Percentiles rank a stretch among this genome's conserved stretches.
phyloP scores from a whole-genome alignment of 306 rosid genomes.

The Prunus dulcis region DNA sequence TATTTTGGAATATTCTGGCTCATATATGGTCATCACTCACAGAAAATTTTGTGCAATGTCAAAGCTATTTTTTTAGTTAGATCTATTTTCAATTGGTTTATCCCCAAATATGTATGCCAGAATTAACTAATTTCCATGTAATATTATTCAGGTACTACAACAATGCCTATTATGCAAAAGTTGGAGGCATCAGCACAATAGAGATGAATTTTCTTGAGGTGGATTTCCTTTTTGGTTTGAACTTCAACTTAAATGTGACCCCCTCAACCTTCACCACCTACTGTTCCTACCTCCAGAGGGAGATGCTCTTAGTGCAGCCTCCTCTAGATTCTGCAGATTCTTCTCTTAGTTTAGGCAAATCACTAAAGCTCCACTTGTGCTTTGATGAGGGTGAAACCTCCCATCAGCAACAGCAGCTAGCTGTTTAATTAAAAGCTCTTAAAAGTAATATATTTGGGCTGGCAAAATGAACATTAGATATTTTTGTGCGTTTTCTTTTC shows the following conservation, averaged over 20 bases:
- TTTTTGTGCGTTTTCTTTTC: slow-evolving; percentile 3
- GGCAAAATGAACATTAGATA: slow-evolving; percentile 20
- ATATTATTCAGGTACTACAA: slow-evolving; percentile 70
- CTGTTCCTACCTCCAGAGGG: slow-evolving; percentile 63
- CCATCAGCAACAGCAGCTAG: slow-evolving; percentile 65
- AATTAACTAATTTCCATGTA: background rate
- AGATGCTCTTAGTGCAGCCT: slow-evolving; percentile 66
- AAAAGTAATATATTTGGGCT: slow-evolving; percentile 13
- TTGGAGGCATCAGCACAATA: slow-evolving; percentile 86
- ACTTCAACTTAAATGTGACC: slow-evolving; percentile 78
- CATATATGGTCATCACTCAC: no score
- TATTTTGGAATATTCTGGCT: no score
- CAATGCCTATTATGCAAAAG: slow-evolving; percentile 97
- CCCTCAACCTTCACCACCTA: slow-evolving; percentile 71
- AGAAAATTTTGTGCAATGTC: background rate
- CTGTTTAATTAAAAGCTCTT: slow-evolving; percentile 46
- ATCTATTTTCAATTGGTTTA: background rate
- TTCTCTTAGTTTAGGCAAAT: slow-evolving; percentile 46
- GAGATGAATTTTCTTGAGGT: slow-evolving; percentile 95
- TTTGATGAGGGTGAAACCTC: slow-evolving; percentile 79
- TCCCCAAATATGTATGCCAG: background rate
- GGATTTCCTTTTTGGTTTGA: slow-evolving; percentile 86
- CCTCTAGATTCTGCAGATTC: slow-evolving; percentile 51
- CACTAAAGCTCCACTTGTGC: slow-evolving; percentile 50
- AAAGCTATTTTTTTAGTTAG: background rate